A percentile compares a stretch with the other conserved stretches of the same genome.
Evolutionary conservation across 1,139 yeast species (phyloP).

Genomic region (Pichia sp.): DNA sequence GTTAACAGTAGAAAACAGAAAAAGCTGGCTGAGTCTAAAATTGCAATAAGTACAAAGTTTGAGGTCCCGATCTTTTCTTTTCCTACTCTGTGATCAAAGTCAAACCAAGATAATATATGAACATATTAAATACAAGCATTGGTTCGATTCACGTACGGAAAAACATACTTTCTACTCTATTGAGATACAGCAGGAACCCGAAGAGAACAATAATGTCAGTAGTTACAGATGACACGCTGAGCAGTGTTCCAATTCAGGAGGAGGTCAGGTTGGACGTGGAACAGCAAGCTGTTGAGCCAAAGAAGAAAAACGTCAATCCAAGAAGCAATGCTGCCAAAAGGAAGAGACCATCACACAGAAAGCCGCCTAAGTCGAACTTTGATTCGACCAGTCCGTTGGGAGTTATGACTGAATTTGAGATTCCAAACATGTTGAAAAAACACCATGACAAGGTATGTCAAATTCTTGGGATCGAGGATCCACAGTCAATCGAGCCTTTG

Average conservation of each 20-base stretch:
- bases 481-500: conserved; percentile 26
- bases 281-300: neutral
- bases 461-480: conserved; percentile 18
- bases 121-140: neutral
- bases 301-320: conserved; percentile 5
- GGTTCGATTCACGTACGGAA: neutral
- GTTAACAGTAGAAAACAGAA: too few species aligned
- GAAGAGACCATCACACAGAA: conserved; percentile 36
- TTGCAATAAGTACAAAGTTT: neutral
- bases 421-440: conserved; percentile 50
- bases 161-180: neutral
- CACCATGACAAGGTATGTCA: conserved; percentile 23
- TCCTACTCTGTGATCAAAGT: neutral
- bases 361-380: conserved; percentile 41
- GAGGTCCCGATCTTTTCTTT: neutral
- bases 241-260: neutral
- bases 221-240: neutral
- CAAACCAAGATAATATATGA: neutral
- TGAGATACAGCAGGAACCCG: neutral
- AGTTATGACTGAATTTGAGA: conserved; percentile 63
- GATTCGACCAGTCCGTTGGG: conserved; percentile 84
- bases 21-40: too few species aligned
- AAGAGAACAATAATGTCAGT: conserved; percentile 5
- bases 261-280: neutral
- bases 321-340: conserved; percentile 16